Base-by-base conservation (phyloP, 2,329 filamentous ascomycete genomes). In the Fusarium siculi region DNA sequence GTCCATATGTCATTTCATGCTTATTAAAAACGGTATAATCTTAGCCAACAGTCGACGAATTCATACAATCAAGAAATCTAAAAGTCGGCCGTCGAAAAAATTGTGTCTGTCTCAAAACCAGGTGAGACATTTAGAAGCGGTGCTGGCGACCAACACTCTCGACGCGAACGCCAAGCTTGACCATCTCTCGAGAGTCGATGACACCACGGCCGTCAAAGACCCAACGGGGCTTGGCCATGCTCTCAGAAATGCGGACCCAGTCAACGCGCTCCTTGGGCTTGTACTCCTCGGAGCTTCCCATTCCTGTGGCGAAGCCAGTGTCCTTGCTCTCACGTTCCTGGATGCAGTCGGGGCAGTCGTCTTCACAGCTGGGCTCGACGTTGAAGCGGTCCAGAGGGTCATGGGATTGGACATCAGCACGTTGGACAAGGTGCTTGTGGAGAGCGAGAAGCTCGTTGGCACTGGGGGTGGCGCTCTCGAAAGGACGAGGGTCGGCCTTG, bases 191-290 rank as follows among this genome's bases (percentile, higher is more conserved):
- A 23, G 82, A 82, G 72, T 89, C 85, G 52, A 89, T 84, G 36
- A 88, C 84, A 43, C 87, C 86, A 61, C 86, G 85, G n/a, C 87
- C 87, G 66, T 89, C 87, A 79, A 89, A 89, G 32, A 89, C 81
- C 86, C 86, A 88, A 63, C 84, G 85, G 16, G 87, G 87, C 80
- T 86, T 85, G 54, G 82, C 82, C 86, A 89, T 88, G 70, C 80
- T 78, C 58, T 82, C 78, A 49, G 86, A 81, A 47, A 89, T 86
- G 78, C 81, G 83, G 61, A 80, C 81, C 87, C 87, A 89, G 80
- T 89, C 85, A 23, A 89, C 77, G 42, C 79, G 82, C 78, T 85
- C 85, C 79, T 84, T 87, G 60, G 82, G 72, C 73, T 82, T 83
- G 79, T 86, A 84, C 76, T 86, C 85, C 43, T 82, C 81, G n/a